Evolutionary conservation across 2,329 filamentous ascomycete species (phyloP).

Genomic region (Paecilomyces variotii): DNA sequence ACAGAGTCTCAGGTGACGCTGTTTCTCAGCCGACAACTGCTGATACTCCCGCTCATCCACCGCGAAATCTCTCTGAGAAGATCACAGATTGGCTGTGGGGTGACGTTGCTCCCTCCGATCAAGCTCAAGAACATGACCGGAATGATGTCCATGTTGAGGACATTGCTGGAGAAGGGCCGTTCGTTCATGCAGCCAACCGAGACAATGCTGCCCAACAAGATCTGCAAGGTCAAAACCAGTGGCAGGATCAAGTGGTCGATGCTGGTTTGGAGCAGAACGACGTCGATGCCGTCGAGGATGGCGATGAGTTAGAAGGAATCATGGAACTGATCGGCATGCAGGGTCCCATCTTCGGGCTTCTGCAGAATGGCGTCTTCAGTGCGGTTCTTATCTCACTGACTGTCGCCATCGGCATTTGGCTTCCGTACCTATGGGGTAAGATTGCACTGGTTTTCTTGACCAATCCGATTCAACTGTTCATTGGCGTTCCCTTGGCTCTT

Average conservation of each 20-base stretch:
- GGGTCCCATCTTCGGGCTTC: conserved; percentile 76
- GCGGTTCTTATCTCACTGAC: conserved; percentile 82
- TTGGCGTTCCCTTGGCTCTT: conserved; percentile 63
- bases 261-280: conserved; percentile 59
- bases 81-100: conserved; percentile 41
- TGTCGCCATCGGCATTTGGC: conserved; percentile 74
- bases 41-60: conserved; percentile 5
- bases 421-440: conserved; percentile 88
- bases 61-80: conserved; percentile 15
- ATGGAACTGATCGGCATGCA: conserved; percentile 96
- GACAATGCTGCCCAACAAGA: conserved; percentile 31
- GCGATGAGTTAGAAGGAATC: conserved; percentile 91
- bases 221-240: conserved; percentile 16
- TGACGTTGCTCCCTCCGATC: conserved; percentile 22
- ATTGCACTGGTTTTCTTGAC: conserved; percentile 70
- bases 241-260: conserved; percentile 50
- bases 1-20: not conserved
- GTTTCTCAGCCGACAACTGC: conserved; percentile 1
- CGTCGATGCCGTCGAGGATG: conserved; percentile 53
- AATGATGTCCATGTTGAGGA: conserved; percentile 56
- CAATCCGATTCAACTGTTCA: conserved; percentile 60
- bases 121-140: conserved; percentile 32
- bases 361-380: conserved; percentile 94
- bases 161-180: conserved; percentile 52
- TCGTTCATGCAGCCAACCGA: conserved; percentile 46